Percentiles rank a stretch among this genome's conserved stretches.
Conservation (phyloP, 176 grass and related monocot species). For the Tillandsia fasciculata region DNA sequence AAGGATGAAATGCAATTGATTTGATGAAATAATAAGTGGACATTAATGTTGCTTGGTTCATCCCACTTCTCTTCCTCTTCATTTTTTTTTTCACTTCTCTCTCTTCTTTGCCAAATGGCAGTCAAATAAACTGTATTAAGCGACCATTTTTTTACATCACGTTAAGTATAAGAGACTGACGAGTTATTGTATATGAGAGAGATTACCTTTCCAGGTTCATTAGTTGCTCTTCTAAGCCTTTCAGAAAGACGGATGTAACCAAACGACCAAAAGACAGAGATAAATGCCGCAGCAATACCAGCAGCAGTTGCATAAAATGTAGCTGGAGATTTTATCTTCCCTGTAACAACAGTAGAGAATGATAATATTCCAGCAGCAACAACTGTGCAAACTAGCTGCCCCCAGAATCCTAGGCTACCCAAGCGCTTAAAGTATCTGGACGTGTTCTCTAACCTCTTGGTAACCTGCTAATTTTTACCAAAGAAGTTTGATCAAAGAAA, state of each 20-base stretch:
- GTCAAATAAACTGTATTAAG: neutral
- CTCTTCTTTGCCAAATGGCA: neutral
- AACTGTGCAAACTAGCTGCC: slow-evolving; percentile 70
- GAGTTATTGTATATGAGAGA: neutral
- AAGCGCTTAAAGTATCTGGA: slow-evolving; percentile 89
- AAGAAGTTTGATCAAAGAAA: neutral
- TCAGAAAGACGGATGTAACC: slow-evolving; percentile 85
- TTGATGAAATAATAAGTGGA: too few relatives aligned
- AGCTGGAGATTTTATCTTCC: slow-evolving; percentile 59
- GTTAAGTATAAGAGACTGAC: too few relatives aligned
- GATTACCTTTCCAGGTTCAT: slow-evolving; percentile 79
- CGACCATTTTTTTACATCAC: neutral
- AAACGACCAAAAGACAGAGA: slow-evolving; percentile 98
- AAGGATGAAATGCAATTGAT: too few relatives aligned
- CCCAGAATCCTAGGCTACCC: slow-evolving; percentile 84
- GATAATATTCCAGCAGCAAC: slow-evolving; percentile 81
- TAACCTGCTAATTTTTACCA: slow-evolving; percentile 44
- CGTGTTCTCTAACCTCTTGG: slow-evolving; percentile 70
- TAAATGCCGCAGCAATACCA: slow-evolving; percentile 64
- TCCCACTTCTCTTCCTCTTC: neutral
- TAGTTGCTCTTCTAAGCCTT: slow-evolving; percentile 71
- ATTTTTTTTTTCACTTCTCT: too few relatives aligned
- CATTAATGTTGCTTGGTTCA: neutral
- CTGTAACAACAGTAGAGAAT: slow-evolving; percentile 66
- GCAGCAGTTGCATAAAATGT: slow-evolving; percentile 86